Evolutionary conservation across 148 eudicot species (phyloP).

Genomic region (Polygonum maritimum): DNA sequence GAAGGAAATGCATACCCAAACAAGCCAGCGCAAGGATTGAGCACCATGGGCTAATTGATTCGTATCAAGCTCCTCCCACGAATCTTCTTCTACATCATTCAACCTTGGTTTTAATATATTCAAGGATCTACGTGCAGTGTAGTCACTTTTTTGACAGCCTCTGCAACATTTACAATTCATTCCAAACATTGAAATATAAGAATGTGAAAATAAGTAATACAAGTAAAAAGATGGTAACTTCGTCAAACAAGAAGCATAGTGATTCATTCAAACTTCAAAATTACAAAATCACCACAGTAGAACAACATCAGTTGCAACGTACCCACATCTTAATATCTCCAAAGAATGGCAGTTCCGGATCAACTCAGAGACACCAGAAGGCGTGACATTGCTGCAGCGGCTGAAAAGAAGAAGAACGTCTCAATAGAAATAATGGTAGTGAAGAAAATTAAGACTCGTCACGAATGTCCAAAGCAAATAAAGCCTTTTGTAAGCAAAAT

Average conservation of each 20-base stretch:
- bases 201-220: neutral
- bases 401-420: constrained; percentile 27
- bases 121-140: constrained; percentile 57
- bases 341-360: constrained; percentile 56
- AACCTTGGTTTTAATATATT: constrained; percentile 58
- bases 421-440: neutral
- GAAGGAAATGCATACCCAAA: constrained; percentile 64
- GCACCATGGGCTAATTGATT: constrained; percentile 50
- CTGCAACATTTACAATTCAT: constrained; percentile 36
- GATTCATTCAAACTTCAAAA: neutral
- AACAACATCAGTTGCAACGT: constrained; percentile 11
- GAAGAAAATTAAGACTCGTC: neutral
- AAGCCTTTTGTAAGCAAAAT: neutral
- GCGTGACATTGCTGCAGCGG: constrained; percentile 66
- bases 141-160: constrained; percentile 79
- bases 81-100: constrained; percentile 57
- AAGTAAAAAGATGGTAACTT: neutral
- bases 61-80: constrained; percentile 94
- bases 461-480: neutral
- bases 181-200: neutral
- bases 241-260: neutral
- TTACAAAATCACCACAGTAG: neutral
- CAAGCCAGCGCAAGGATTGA: constrained; percentile 77
- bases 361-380: constrained; percentile 57
- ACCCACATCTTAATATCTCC: constrained; percentile 95